phyloP scores from a whole-genome alignment of 805 yeast genomes.

The Wickerhamiella kurtzmanii region DNA sequence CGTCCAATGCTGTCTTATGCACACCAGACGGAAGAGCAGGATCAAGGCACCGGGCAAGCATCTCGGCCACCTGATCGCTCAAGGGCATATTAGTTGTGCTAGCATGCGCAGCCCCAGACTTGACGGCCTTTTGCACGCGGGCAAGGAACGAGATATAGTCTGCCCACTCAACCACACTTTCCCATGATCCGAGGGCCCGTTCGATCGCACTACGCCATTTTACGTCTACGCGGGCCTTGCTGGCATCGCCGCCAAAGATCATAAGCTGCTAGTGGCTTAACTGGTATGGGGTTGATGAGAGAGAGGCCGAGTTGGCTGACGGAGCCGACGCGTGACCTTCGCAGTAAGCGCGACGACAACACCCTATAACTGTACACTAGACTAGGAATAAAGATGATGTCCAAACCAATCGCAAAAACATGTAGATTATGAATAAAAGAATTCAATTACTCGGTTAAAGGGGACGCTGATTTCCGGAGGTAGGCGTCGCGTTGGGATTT shows the following conservation, averaged over 20 bases:
- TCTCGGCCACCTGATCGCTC: conserved; percentile 50
- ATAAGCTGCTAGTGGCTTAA: not conserved
- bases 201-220: conserved; percentile 38
- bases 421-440: not conserved
- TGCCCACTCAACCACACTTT: conserved; percentile 90
- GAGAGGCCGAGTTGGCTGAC: not conserved
- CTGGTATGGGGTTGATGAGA: not conserved
- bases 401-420: too few relatives aligned
- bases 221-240: conserved; percentile 8
- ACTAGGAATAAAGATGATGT: too few relatives aligned
- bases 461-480: not conserved
- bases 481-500: conserved; percentile 6
- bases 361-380: too few relatives aligned
- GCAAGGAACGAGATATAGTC: conserved; percentile 86
- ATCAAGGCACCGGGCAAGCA: conserved; percentile 66
- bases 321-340: not conserved
- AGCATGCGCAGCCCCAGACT: conserved; percentile 12
- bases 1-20: conserved; percentile 72
- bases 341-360: not conserved
- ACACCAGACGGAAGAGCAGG: conserved; percentile 88
- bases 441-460: not conserved
- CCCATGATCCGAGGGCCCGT: conserved; percentile 61
- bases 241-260: not conserved
- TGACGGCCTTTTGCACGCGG: conserved; percentile 60
- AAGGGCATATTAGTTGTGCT: conserved; percentile 41